phyloP scores from a whole-genome alignment of 2,329 filamentous ascomycete genomes.

The Trichoderma gracile region DNA sequence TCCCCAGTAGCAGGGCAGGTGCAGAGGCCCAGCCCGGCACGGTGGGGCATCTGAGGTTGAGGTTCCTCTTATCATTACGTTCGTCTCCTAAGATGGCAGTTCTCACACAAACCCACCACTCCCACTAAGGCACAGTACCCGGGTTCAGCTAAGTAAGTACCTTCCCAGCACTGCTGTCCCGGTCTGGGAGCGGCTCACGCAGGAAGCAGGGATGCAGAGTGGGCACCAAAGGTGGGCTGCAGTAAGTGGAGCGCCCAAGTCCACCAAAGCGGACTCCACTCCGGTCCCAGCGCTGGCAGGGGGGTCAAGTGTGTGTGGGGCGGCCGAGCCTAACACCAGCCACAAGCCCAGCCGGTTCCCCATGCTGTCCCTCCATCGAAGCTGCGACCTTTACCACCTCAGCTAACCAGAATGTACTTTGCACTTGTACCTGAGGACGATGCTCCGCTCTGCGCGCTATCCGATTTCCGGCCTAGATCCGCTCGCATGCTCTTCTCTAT shows the following conservation, averaged over 20 bases:
- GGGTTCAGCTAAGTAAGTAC: too few species aligned
- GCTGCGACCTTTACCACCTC: not conserved
- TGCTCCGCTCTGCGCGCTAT: not conserved
- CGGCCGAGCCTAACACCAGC: slow-evolving; percentile 19
- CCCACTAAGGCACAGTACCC: too few species aligned
- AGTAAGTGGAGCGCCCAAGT: not conserved
- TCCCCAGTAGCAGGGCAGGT: slow-evolving; percentile 13
- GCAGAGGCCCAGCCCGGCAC: slow-evolving; percentile 23
- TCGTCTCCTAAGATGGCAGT: too few species aligned
- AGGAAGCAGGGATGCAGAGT: slow-evolving; percentile 1
- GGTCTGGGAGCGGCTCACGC: not conserved
- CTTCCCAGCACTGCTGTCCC: too few species aligned
- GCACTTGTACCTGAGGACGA: not conserved
- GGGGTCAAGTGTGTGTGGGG: not conserved
- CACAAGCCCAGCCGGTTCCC: slow-evolving; percentile 11
- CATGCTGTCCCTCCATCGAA: slow-evolving; percentile 7
- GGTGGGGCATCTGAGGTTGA: slow-evolving; percentile 5
- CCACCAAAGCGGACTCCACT: slow-evolving; percentile 5
- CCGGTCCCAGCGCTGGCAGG: slow-evolving; percentile 6
- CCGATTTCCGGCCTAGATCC: slow-evolving; percentile 6
- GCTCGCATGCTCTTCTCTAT: not conserved
- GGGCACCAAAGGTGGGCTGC: slow-evolving; percentile 6
- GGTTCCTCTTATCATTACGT: not conserved
- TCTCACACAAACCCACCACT: too few species aligned
- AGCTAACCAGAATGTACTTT: too few species aligned